Percentiles rank a stretch among this genome's conserved stretches.
These are phyloP conservation scores for Fusarium burgessii DNA, from an alignment of 2,329 filamentous ascomycete genomes.

Conservation along the genomic window DNA sequence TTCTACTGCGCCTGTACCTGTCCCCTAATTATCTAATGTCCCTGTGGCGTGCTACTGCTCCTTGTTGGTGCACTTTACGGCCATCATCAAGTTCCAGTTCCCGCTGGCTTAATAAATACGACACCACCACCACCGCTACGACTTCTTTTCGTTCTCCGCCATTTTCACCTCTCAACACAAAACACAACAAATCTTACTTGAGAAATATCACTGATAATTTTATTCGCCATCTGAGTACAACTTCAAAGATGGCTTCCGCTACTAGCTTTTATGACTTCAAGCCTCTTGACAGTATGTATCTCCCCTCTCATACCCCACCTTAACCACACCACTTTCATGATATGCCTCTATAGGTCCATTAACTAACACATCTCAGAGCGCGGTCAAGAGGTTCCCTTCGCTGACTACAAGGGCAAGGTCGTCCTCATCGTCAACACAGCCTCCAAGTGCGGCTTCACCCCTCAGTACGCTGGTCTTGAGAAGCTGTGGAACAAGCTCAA, in stretches of 20 bases:
- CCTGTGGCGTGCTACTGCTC: conserved; percentile 25
- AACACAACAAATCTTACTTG: conserved; percentile 11
- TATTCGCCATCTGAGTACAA: conserved; percentile 12
- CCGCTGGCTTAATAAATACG: conserved; percentile 36
- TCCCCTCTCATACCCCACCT: conserved; percentile 1
- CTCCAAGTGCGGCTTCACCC: conserved; percentile 98
- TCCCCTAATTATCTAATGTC: conserved; percentile 7
- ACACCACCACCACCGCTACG: conserved; percentile 13
- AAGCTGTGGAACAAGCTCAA: conserved; percentile 85
- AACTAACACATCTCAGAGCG: conserved; percentile 53
- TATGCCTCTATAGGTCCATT: not conserved
- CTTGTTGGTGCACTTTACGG: conserved; percentile 10
- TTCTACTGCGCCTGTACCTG: not conserved
- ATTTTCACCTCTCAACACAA: conserved; percentile 31
- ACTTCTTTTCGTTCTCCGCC: conserved; percentile 20
- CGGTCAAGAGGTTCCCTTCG: conserved; percentile 77
- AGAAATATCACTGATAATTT: conserved; percentile 7
- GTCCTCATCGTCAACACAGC: conserved; percentile 97
- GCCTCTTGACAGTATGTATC: conserved; percentile 78
- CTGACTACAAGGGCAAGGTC: conserved; percentile 87
- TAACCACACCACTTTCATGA: not conserved
- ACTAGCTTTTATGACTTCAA: conserved; percentile 83
- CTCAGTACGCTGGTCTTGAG: conserved; percentile 92
- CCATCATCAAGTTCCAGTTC: conserved; percentile 14
- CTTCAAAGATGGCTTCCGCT: conserved; percentile 55